Percentiles rank a stretch among this genome's conserved stretches.
phyloP scores from a whole-genome alignment of 2,329 filamentous ascomycete species.

The Acephala macrosclerotiorum region DNA sequence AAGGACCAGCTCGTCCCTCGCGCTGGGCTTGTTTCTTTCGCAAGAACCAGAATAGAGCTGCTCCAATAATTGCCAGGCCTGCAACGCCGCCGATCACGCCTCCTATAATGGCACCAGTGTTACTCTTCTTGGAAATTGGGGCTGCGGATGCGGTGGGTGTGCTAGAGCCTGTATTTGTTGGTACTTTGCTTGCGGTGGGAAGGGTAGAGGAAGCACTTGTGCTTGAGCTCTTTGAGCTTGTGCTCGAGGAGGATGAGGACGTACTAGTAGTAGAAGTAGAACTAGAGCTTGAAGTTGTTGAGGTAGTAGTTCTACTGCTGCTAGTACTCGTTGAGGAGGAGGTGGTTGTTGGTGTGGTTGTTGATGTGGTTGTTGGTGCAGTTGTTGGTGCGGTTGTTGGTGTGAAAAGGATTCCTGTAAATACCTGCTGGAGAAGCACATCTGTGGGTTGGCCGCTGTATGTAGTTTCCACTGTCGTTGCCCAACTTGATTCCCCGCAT shows the following conservation, averaged over 20 bases:
- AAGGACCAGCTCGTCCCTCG: slow-evolving; percentile 24
- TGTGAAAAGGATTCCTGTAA: slow-evolving; percentile 37
- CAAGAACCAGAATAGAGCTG: slow-evolving; percentile 29
- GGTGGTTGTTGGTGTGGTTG: not conserved
- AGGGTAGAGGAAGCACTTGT: slow-evolving; percentile 13
- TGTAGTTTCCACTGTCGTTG: slow-evolving; percentile 36
- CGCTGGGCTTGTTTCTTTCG: slow-evolving; percentile 25
- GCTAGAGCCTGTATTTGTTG: slow-evolving; percentile 13
- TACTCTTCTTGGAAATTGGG: slow-evolving; percentile 17
- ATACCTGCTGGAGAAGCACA: slow-evolving; percentile 39
- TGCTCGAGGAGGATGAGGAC: not conserved
- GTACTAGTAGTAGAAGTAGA: slow-evolving; percentile 10
- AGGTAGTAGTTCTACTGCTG: slow-evolving; percentile 14
- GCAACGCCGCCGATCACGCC: slow-evolving; percentile 34
- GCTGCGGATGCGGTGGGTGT: slow-evolving; percentile 6
- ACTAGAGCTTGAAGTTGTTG: not conserved
- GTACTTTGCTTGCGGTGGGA: slow-evolving; percentile 14
- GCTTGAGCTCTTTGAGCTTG: slow-evolving; percentile 9
- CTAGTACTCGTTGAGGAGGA: slow-evolving; percentile 12
- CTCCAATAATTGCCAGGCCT: slow-evolving; percentile 30
- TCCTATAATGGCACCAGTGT: slow-evolving; percentile 33
- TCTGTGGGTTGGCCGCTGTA: slow-evolving; percentile 39
- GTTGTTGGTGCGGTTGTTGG: no score
- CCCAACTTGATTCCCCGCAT: slow-evolving; percentile 38
- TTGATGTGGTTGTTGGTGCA: slow-evolving; percentile 15